These are phyloP conservation scores for Hyparrhenia diplandra DNA, from an alignment of 176 grass and related monocot genomes.

Conservation along the genomic window DNA sequence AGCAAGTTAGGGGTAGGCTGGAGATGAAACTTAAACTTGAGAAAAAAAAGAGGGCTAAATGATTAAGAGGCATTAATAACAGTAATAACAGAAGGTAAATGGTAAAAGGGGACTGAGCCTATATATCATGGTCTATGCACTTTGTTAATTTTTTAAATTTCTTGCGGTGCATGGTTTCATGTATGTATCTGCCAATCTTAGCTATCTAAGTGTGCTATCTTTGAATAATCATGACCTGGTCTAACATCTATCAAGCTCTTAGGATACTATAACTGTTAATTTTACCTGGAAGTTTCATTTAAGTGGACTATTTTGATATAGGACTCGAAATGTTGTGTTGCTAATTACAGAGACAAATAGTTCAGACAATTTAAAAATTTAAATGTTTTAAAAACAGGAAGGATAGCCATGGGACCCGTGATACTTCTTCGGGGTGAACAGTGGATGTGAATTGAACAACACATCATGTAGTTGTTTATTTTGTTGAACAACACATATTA, in stretches of 20 bases:
- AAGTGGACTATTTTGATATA: neutral
- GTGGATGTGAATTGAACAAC: too few relatives aligned
- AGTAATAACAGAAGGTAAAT: neutral
- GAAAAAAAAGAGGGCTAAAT: neutral
- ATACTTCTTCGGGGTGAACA: neutral
- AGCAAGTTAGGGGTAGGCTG: neutral
- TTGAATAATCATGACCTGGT: neutral
- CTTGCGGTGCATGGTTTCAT: neutral
- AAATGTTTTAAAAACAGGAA: neutral
- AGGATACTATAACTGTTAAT: neutral
- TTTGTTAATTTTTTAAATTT: neutral
- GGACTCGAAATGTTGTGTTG: neutral
- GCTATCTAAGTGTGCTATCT: neutral
- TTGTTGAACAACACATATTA: constrained; percentile 6
- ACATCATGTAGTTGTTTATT: neutral
- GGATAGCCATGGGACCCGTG: neutral
- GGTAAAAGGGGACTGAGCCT: neutral
- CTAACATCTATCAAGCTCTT: constrained; percentile 3
- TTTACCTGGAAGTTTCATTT: constrained; percentile 14
- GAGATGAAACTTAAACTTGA: neutral
- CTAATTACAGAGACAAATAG: neutral
- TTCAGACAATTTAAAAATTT: neutral
- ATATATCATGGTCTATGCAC: neutral
- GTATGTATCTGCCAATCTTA: neutral
- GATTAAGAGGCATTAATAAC: neutral